Base-by-base conservation (phyloP, 257 asterid genomes). In the Paraleonurus japonicus region DNA sequence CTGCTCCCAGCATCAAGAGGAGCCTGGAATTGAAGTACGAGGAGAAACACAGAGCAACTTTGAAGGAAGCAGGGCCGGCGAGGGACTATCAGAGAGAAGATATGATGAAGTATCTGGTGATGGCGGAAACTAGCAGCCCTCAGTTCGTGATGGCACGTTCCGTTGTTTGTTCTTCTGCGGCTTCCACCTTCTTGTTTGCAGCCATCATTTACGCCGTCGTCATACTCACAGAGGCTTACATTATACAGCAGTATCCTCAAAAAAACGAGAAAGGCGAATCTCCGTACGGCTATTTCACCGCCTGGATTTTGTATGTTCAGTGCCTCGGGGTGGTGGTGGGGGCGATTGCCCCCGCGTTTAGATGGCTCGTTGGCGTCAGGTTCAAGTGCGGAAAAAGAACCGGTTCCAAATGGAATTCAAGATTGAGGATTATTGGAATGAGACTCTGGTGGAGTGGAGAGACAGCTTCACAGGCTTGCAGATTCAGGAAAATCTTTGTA, bases 91-190 rank as follows among this genome's bases (percentile, higher is more conserved):
- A 61, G 78, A 50, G 61, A 26, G 8, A 24, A 45, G 39, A 59
- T 13, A 48, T 65, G 58, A 74, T 71, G 76, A 76, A 32, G 28
- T 65, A 65, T 24, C 7, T 45, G 26, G 70, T 65, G 23, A 59
- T 59, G 65, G 65, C 65, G 1, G 65, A 63, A 63, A 74, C 76
- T 5, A 65, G 79, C 33, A 43, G 66, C 53, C 83, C 80, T 19
- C 83, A 75, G 23, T 79, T 79, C 35, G 75, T 79, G 64, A 70
- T 76, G 28, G 79, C 81, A 12, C 70, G 84, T 1, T 80, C 79
- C 0, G 81, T 69, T 5, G 72, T 47, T 5, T 68, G 57, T 12
- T 43, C 73, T 3, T 2, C 74, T 19, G 59, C 77, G 0, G 71
- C 76, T 0, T 43, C 37, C 0, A 57, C 72, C 0, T 75, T 72